A percentile compares a stretch with the other conserved stretches of the same genome.
Conservation (phyloP, 192 early-diverging fungal species). For the Backusella luteola region DNA sequence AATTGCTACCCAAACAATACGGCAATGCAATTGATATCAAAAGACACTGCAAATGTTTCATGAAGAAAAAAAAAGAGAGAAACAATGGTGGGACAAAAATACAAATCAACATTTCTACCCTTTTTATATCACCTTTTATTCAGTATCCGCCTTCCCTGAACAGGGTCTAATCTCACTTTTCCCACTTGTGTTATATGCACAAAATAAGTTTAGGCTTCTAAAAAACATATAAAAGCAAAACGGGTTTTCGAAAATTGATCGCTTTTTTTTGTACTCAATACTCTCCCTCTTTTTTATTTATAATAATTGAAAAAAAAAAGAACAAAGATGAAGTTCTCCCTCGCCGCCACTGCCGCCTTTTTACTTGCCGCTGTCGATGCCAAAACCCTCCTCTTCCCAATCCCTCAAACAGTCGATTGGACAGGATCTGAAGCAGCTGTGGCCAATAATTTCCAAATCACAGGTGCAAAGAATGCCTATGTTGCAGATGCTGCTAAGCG, state of each 20-base stretch:
- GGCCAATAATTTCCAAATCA: conserved; percentile 17
- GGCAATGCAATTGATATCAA: conserved; percentile 3
- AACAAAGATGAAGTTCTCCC: conserved; percentile 22
- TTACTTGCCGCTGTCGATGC: conserved; percentile 8
- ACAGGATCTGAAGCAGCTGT: conserved; percentile 16
- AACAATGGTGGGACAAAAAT: neutral
- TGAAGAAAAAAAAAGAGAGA: neutral
- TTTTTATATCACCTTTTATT: neutral
- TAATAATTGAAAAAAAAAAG: neutral
- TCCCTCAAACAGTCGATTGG: conserved; percentile 29
- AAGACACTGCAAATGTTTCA: conserved; percentile 5
- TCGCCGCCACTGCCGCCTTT: conserved; percentile 15
- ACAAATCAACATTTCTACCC: neutral
- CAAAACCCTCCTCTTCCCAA: conserved; percentile 29
- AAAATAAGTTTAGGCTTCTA: neutral
- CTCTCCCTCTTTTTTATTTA: neutral
- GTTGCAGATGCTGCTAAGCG: conserved; percentile 35
- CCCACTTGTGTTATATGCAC: neutral
- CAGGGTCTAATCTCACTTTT: conserved; percentile 1
- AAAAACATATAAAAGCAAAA: conserved; percentile 1
- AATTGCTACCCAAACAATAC: neutral
- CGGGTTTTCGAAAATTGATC: neutral
- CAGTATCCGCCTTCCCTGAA: neutral
- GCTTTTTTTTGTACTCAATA: neutral
- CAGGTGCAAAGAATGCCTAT: conserved; percentile 2